Conservation (phyloP, 78 protist species). For the Dictyostelium capitatum region DNA sequence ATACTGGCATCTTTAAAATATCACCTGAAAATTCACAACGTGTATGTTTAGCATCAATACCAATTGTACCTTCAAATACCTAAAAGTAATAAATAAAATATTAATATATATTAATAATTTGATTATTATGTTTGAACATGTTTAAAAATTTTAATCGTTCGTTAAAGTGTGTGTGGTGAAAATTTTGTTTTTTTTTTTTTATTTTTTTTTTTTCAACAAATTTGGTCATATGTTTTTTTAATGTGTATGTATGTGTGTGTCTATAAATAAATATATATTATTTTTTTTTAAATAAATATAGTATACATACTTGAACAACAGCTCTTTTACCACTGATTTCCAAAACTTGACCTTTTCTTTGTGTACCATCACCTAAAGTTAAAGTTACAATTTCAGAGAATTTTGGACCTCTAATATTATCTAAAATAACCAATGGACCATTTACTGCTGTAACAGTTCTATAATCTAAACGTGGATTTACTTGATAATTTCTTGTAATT, state of each 20-base stretch:
- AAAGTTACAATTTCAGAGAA: slow-evolving; percentile 99
- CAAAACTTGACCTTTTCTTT: slow-evolving; percentile 97
- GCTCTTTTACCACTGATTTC: slow-evolving; percentile 96
- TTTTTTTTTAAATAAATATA: too few species aligned
- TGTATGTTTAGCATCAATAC: slow-evolving; percentile 97
- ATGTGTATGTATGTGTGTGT: too few species aligned
- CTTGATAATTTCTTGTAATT: slow-evolving; percentile 84
- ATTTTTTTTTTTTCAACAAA: not conserved
- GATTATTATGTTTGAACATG: too few species aligned
- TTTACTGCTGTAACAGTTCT: slow-evolving; percentile 98
- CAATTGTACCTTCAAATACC: slow-evolving; percentile 99
- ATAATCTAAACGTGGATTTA: slow-evolving; percentile 95
- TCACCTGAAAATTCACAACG: slow-evolving; percentile 98
- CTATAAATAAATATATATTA: too few species aligned
- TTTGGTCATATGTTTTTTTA: too few species aligned
- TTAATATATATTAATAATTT: too few species aligned
- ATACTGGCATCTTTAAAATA: slow-evolving; percentile 94
- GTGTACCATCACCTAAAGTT: slow-evolving; percentile 95
- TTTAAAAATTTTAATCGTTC: too few species aligned
- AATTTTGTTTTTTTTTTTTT: not conserved
- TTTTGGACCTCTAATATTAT: slow-evolving; percentile 96
- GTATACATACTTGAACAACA: slow-evolving; percentile 96
- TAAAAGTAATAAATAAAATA: too few species aligned
- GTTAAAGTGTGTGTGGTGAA: too few species aligned
- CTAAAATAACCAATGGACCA: slow-evolving; percentile 99